Percentiles rank a stretch among this genome's conserved stretches.
Evolutionary conservation across 2,329 filamentous ascomycete species (phyloP).

Genomic region (Colletotrichum eleusines): DNA sequence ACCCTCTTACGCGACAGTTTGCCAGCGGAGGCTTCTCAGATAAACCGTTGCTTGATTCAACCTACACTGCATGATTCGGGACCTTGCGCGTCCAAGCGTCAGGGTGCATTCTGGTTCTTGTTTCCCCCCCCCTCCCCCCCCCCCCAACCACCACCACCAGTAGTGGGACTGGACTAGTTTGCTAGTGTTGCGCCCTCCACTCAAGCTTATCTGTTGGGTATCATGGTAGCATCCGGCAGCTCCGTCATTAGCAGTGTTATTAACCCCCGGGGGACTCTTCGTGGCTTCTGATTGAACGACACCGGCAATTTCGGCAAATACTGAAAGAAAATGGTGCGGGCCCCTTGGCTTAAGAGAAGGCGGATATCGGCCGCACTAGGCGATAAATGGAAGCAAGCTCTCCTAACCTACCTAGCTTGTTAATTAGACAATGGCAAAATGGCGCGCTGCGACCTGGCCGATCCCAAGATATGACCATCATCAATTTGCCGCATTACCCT

Average conservation of each 20-base stretch:
- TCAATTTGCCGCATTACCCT: constrained; percentile 13
- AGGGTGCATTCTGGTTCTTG: not conserved
- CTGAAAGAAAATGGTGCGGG: constrained; percentile 6
- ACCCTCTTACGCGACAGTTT: not conserved
- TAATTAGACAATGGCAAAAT: constrained; percentile 14
- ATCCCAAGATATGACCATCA: not conserved
- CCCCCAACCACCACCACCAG: no score
- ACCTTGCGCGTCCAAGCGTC: not conserved
- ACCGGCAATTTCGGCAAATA: constrained; percentile 31
- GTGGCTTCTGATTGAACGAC: not conserved
- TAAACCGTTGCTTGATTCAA: not conserved
- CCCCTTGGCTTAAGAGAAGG: not conserved
- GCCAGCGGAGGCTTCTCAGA: not conserved
- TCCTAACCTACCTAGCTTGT: not conserved
- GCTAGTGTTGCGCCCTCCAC: no score
- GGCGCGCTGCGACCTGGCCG: constrained; percentile 3
- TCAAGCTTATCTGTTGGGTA: not conserved
- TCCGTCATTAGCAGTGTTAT: not conserved
- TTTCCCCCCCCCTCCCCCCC: not conserved
- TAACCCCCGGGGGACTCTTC: not conserved
- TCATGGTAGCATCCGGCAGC: not conserved
- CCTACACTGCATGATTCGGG: no score
- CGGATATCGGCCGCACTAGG: constrained; percentile 20
- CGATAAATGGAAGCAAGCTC: constrained; percentile 18
- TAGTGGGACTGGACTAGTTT: not conserved